A percentile compares a stretch with the other conserved stretches of the same genome.
Evolutionary conservation across 2,329 filamentous ascomycete genomes (phyloP).

Genomic region (Exserohilum turcica): DNA sequence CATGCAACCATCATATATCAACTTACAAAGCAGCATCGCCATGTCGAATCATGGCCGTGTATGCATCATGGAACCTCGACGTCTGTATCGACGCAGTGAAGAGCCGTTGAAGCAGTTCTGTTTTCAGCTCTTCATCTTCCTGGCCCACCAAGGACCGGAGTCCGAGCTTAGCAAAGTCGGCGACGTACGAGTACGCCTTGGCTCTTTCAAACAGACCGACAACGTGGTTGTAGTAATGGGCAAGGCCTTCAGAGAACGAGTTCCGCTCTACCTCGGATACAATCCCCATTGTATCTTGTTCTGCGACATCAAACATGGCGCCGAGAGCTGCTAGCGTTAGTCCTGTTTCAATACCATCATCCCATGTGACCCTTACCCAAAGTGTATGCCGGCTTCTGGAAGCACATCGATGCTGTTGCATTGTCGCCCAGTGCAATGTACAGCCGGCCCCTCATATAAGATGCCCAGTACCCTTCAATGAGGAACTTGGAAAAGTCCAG

Average conservation of each 20-base stretch:
- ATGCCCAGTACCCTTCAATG: slow-evolving; percentile 62
- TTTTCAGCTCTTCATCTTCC: slow-evolving; percentile 42
- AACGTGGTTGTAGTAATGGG: slow-evolving; percentile 86
- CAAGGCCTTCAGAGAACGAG: slow-evolving; percentile 71
- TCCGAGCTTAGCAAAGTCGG: slow-evolving; percentile 80
- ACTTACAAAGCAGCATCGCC: slow-evolving; percentile 67
- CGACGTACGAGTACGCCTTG: slow-evolving; percentile 77
- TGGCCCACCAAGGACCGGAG: slow-evolving; percentile 50
- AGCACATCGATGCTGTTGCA: slow-evolving; percentile 72
- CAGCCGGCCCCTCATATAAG: slow-evolving; percentile 83
- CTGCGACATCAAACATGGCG: slow-evolving; percentile 42
- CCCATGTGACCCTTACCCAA: slow-evolving; percentile 68
- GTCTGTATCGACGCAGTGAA: slow-evolving; percentile 83
- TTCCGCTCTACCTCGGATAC: slow-evolving; percentile 76
- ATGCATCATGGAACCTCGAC: slow-evolving; percentile 80
- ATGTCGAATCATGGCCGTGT: slow-evolving; percentile 76
- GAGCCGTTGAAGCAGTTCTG: slow-evolving; percentile 72
- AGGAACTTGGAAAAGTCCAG: slow-evolving; percentile 70
- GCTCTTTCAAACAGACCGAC: slow-evolving; percentile 79
- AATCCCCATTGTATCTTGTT: slow-evolving; percentile 57
- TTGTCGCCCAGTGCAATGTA: slow-evolving; percentile 75
- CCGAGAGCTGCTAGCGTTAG: slow-evolving; percentile 40
- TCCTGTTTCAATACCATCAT: neutral
- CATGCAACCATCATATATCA: neutral
- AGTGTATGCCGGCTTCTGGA: slow-evolving; percentile 81